phyloP scores from a whole-genome alignment of 1,284 basidiomycete species.

The Rhodotorula sp. region DNA sequence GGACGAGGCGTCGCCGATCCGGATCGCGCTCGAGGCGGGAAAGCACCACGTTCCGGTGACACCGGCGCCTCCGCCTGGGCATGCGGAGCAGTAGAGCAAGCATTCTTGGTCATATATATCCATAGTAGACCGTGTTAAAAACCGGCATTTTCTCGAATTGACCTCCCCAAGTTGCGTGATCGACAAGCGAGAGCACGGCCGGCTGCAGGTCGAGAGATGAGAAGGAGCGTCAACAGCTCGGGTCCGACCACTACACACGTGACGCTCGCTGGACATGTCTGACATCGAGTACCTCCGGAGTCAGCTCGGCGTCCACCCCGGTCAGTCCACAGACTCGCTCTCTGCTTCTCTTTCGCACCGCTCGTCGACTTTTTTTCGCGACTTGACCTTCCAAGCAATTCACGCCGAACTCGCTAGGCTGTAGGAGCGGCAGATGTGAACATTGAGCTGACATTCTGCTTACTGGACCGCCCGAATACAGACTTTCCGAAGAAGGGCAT shows the following conservation, averaged over 20 bases:
- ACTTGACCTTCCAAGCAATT: too few relatives aligned
- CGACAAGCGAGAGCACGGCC: background rate
- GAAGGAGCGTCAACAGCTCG: background rate
- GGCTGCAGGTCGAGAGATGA: background rate
- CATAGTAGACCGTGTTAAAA: too few relatives aligned
- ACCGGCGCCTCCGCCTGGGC: background rate
- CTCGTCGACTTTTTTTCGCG: too few relatives aligned
- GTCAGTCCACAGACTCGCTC: background rate
- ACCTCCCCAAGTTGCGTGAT: background rate
- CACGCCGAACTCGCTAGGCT: too few relatives aligned
- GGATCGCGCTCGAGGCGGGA: constrained; percentile 16
- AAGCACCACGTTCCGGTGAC: constrained; percentile 13
- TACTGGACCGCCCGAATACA: background rate
- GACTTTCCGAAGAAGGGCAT: constrained; percentile 50
- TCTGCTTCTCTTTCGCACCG: too few relatives aligned
- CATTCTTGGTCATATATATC: background rate
- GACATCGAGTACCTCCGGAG: constrained; percentile 1
- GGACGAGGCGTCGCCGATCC: constrained; percentile 18
- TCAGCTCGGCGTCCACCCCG: background rate
- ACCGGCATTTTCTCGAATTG: background rate
- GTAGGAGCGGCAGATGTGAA: too few relatives aligned
- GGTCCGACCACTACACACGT: background rate
- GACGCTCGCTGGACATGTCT: background rate
- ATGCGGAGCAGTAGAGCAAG: background rate
- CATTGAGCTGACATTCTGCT: background rate